Evolutionary conservation across 2,329 filamentous ascomycete genomes (phyloP), one percentile per base, ranked within the genome.

Genomic region (Phyllosticta citribraziliensis): DNA sequence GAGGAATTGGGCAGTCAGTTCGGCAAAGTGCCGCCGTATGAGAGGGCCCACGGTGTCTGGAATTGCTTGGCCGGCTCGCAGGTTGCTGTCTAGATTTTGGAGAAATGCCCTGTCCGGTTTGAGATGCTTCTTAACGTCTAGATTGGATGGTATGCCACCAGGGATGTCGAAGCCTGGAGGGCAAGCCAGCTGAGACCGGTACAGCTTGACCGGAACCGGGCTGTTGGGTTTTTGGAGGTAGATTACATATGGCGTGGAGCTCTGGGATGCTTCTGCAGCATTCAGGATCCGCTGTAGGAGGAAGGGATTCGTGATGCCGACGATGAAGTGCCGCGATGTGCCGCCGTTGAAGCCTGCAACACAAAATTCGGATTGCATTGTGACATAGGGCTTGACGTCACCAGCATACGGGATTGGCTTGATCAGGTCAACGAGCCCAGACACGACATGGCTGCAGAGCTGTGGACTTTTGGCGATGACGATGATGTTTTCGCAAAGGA

Each of bases 351-450:
- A 70, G 51, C 73, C 73, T 8, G 73, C 73, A 55, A 68, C 68
- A n/a, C 69, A 67, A 63, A 75, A 75, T 27, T 75, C 73, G 11
- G 73, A 72, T 65, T 76, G 74, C 74, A 76, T 76, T 40, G 73
- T 76, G 67, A 75, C 69, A 64, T 76, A 76, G 11, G 74, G 74
- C 60, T 72, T 72, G 30, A 72, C 66, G 2, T 72, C 68, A 12
- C 74, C 74, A 47, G 74, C 73, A 56, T 73, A 76, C 1, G 74
- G 74, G 11, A 76, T 67, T 11, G 74, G 74, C 24, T 70, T 70
- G 55, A 76, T 69, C 14, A 76, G 67, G 58, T 76, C 74, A 12
- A 74, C 64, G 27, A 76, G 65, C 17, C 71, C 73, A 40, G 73
- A 75, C 10, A 76, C 69, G 30, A 72, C 69, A 63, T 76, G 73